Evolutionary conservation across 345 rosid species (phyloP), one percentile per base, ranked within the genome.

Genomic region (Eucalyptus curtisii): DNA sequence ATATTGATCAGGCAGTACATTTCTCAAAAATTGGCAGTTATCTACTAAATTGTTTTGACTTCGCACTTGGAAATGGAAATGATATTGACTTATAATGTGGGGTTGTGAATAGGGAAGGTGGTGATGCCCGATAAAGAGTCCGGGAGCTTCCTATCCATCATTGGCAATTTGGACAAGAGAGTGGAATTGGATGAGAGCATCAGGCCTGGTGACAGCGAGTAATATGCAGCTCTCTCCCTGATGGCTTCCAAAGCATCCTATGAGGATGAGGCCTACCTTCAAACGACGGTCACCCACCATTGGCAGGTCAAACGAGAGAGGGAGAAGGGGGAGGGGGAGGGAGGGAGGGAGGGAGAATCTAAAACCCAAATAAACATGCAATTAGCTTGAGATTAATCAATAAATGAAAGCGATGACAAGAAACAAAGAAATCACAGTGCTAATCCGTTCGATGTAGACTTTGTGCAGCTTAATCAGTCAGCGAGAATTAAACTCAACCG

Each of bases 201-300:
- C 24, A 91, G 52, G 48, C 92, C 66, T 11, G 94, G 92, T 50
- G 94, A 94, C 86, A 90, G 91, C 49, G 89, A 80, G 85, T 95
- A 94, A 89, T 86, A 88, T 85, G 92, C 95, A 13, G 92, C 92
- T 40, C 93, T 97, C 48, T 90, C 96, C n/a, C 87, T 96, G 55
- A 95, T 96, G 98, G 92, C 97, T 89, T 88, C 95, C 14, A 97
- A 96, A 91, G 89, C 93, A 53, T 90, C 95, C 12, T 96, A 96
- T 48, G 97, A 97, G 92, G 95, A 97, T 88, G 85, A 90, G 20
- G 94, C 94, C 87, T 93, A 92, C 90, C 88, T 93, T 17, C 13
- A 91, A 89, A 24, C 86, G 25, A 88, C 89, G 8, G 95, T n/a
- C 55, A 86, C 87, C 11, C 84, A 90, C 42, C 91, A 91, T 53